Percentiles rank a stretch among this genome's conserved stretches.
Conservation (phyloP, 768 basidiomycete genomes). For the Clitopilus hobsonii region DNA sequence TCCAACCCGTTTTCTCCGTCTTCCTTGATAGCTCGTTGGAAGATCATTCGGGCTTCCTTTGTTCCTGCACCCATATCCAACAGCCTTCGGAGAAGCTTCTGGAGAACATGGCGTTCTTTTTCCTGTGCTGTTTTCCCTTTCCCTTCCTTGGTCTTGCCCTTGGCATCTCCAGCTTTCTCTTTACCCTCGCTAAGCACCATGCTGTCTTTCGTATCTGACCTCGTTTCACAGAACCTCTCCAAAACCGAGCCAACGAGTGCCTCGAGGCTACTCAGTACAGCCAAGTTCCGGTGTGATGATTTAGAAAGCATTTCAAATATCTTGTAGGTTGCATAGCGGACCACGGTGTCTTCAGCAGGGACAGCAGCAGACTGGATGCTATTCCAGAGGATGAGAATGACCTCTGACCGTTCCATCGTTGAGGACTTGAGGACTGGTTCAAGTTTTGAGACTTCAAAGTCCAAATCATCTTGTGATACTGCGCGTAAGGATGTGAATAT, state of each 20-base stretch:
- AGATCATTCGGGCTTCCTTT: slow-evolving; percentile 56
- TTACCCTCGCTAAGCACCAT: neutral
- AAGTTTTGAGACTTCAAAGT: slow-evolving; percentile 36
- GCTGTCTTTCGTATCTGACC: slow-evolving; percentile 9
- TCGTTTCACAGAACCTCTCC: slow-evolving; percentile 32
- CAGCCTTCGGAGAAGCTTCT: slow-evolving; percentile 61
- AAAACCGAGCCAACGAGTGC: slow-evolving; percentile 54
- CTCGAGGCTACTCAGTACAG: slow-evolving; percentile 50
- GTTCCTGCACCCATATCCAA: slow-evolving; percentile 74
- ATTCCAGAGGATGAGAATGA: slow-evolving; percentile 57
- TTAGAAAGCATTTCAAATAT: slow-evolving; percentile 59
- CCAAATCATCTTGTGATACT: slow-evolving; percentile 29
- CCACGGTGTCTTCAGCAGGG: slow-evolving; percentile 25
- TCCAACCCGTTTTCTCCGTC: slow-evolving; percentile 32
- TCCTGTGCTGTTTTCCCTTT: slow-evolving; percentile 20
- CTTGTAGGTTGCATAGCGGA: slow-evolving; percentile 54
- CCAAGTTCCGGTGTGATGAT: slow-evolving; percentile 66
- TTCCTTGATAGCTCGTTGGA: slow-evolving; percentile 39
- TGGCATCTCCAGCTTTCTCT: slow-evolving; percentile 9
- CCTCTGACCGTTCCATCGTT: slow-evolving; percentile 53
- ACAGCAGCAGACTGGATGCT: slow-evolving; percentile 27
- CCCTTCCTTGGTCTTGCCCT: neutral
- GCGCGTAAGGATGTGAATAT: slow-evolving; percentile 48
- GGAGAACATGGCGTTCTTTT: slow-evolving; percentile 50
- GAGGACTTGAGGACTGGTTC: slow-evolving; percentile 32